Conservation (phyloP, 306 rosid species). For the Datisca glomerata region DNA sequence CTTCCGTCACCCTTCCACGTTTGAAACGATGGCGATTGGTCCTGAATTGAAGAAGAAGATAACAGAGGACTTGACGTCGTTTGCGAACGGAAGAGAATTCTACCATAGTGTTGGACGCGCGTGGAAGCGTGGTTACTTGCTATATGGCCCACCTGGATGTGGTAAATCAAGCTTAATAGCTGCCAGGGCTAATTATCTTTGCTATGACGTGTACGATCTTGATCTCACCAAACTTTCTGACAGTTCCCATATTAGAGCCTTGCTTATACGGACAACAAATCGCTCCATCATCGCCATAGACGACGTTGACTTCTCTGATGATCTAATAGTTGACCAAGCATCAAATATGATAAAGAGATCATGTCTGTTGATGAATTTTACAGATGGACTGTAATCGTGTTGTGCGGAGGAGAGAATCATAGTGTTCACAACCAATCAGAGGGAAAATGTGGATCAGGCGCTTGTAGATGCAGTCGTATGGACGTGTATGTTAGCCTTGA, state of each 20-base stretch:
- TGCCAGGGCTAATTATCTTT: slow-evolving; percentile 76
- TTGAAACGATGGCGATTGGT: slow-evolving; percentile 61
- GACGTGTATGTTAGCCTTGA: slow-evolving; percentile 75
- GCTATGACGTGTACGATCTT: slow-evolving; percentile 81
- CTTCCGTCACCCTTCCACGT: slow-evolving; percentile 76
- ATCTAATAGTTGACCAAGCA: slow-evolving; percentile 54
- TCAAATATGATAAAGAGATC: slow-evolving; percentile 16
- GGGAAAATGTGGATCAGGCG: slow-evolving; percentile 73
- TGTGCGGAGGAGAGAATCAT: slow-evolving; percentile 80
- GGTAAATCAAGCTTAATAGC: slow-evolving; percentile 86
- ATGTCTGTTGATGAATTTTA: slow-evolving; percentile 32
- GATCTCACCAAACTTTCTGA: slow-evolving; percentile 74
- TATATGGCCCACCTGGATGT: slow-evolving; percentile 78
- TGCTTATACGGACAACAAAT: slow-evolving; percentile 71
- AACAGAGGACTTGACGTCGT: slow-evolving; percentile 45
- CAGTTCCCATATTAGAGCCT: slow-evolving; percentile 64
- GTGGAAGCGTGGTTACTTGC: slow-evolving; percentile 80
- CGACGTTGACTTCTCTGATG: slow-evolving; percentile 72
- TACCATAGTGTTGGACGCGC: slow-evolving; percentile 82
- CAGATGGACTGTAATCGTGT: slow-evolving; percentile 78
- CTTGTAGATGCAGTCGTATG: slow-evolving; percentile 78
- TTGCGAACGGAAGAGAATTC: slow-evolving; percentile 55
- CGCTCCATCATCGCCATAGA: slow-evolving; percentile 77
- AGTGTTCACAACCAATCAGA: slow-evolving; percentile 63
- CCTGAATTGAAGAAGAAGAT: slow-evolving; percentile 54